These are phyloP conservation scores for Panaeolus papilionaceus DNA, from an alignment of 768 basidiomycete species.

Conservation along the genomic window DNA sequence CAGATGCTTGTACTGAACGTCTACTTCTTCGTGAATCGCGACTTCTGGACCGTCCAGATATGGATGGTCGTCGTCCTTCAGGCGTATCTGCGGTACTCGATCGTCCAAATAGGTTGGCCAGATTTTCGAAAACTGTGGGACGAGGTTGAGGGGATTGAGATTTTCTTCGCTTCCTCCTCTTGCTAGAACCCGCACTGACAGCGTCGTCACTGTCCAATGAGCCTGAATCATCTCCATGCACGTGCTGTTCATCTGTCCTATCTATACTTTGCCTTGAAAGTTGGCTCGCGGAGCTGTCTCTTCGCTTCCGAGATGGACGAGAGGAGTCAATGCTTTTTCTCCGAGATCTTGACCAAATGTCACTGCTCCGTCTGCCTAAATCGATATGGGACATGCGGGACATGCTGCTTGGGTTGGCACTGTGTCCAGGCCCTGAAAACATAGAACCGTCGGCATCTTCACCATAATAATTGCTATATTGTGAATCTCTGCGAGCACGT, in stretches of 20 bases:
- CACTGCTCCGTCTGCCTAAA: constrained; percentile 60
- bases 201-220: constrained; percentile 34
- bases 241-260: constrained; percentile 38
- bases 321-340: constrained; percentile 58
- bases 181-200: constrained; percentile 25
- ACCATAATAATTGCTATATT: constrained; percentile 61
- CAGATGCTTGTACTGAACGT: constrained; percentile 63
- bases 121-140: constrained; percentile 63
- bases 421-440: constrained; percentile 80
- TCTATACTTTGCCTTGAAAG: constrained; percentile 46
- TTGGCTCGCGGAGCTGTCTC: constrained; percentile 54
- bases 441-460: constrained; percentile 68
- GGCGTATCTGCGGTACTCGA: constrained; percentile 45
- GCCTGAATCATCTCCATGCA: constrained; percentile 36
- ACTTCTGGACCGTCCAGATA: constrained; percentile 61
- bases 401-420: constrained; percentile 76
- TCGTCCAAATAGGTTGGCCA: constrained; percentile 72
- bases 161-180: constrained; percentile 36
- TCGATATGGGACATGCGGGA: constrained; percentile 79
- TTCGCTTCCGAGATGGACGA: constrained; percentile 43
- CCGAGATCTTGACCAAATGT: constrained; percentile 54
- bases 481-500: constrained; percentile 70
- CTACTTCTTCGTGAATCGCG: constrained; percentile 58
- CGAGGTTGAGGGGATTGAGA: constrained; percentile 45
- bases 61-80: constrained; percentile 54